These are phyloP conservation scores for Apostasia ramifera DNA, from an alignment of 106 monocot genomes.

Conservation along the genomic window DNA sequence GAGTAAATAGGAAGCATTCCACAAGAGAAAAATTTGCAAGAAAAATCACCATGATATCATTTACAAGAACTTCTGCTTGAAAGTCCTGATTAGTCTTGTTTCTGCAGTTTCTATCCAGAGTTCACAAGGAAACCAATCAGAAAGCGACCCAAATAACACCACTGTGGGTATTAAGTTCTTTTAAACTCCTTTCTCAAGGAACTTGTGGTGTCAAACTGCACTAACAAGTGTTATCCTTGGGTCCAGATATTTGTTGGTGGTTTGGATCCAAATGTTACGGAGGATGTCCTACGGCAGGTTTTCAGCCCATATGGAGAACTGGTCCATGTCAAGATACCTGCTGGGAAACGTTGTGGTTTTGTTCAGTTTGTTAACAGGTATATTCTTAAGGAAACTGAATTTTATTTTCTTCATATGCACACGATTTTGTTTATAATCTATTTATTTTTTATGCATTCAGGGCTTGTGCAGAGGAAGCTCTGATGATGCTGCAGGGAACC, in stretches of 20 bases:
- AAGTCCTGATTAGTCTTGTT: constrained; percentile 2
- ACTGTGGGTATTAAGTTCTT: constrained; percentile 41
- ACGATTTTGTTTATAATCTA: too few relatives aligned
- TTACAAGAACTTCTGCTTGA: neutral
- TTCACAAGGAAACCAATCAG: constrained; percentile 34
- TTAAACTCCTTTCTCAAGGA: too few relatives aligned
- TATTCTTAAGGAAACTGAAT: neutral
- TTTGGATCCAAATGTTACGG: constrained; percentile 47
- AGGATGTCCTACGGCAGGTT: constrained; percentile 44
- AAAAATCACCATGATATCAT: neutral
- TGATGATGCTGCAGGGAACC: constrained; percentile 40
- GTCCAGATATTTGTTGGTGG: constrained; percentile 75
- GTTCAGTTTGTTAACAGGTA: constrained; percentile 71
- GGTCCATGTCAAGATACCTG: constrained; percentile 66
- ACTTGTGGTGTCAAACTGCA: neutral
- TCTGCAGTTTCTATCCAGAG: constrained; percentile 57
- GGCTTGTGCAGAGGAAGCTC: constrained; percentile 51
- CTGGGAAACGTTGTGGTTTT: constrained; percentile 72
- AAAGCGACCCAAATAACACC: constrained; percentile 61
- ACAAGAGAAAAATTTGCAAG: too few relatives aligned
- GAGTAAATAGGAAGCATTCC: too few relatives aligned
- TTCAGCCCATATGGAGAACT: constrained; percentile 60
- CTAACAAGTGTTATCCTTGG: neutral
- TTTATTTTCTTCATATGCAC: neutral
- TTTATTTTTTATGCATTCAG: constrained; percentile 11